A percentile compares a stretch with the other conserved stretches of the same genome.
Conservation (phyloP, 2,329 filamentous ascomycete species). For the Diplodia intermedia region DNA sequence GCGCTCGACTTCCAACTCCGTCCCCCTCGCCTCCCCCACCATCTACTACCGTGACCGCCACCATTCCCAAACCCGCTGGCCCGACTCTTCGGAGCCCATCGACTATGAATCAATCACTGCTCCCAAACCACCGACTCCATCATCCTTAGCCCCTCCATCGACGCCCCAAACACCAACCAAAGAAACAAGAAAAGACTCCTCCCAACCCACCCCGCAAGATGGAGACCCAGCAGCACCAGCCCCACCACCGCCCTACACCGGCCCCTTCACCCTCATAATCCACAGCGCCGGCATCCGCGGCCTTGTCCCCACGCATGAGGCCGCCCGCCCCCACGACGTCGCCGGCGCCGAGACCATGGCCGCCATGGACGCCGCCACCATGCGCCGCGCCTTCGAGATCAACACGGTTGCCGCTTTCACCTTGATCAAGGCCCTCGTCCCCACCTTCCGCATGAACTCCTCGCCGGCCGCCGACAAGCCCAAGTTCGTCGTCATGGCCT, state of each 20-base stretch:
- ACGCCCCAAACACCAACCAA: background rate
- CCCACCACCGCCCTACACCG: conserved; percentile 7
- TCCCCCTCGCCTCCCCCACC: background rate
- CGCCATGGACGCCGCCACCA: conserved; percentile 50
- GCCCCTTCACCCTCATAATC: conserved; percentile 49
- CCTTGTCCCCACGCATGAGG: conserved; percentile 46
- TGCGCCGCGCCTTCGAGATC: conserved; percentile 50
- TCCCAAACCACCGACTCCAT: background rate
- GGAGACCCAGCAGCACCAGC: conserved; percentile 25
- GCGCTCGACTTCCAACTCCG: background rate
- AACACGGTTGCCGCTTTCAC: conserved; percentile 55
- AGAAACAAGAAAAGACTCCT: background rate
- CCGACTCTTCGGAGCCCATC: background rate
- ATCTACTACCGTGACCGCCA: background rate
- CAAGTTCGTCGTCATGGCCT: conserved; percentile 53
- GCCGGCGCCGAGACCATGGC: conserved; percentile 51
- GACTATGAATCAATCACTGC: background rate
- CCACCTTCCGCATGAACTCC: conserved; percentile 38
- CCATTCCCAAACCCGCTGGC: background rate
- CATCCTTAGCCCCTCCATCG: background rate
- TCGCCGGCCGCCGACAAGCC: conserved; percentile 25
- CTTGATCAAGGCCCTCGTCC: conserved; percentile 48
- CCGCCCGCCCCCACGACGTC: conserved; percentile 43
- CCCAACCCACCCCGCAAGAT: conserved; percentile 27
- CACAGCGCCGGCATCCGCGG: conserved; percentile 56